Evolutionary conservation across 139 green algal species (phyloP), one percentile per base, ranked within the genome.

Genomic region (Chlamydomonas eustigma): DNA sequence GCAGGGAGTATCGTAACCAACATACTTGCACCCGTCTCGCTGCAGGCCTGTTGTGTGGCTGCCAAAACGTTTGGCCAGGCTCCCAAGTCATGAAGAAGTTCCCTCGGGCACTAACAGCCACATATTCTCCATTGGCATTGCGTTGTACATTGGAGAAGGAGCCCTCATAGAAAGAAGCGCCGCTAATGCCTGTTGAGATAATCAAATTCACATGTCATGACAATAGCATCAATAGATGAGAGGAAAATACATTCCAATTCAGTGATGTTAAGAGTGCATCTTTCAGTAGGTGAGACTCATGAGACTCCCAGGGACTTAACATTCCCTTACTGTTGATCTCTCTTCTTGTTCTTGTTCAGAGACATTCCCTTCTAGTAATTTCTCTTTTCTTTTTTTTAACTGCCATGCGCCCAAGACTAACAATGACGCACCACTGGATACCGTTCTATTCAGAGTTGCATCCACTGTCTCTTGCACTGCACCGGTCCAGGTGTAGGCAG

Each of bases 1-100:
- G n/a, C n/a, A n/a, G n/a, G n/a, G n/a, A n/a, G n/a, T n/a, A n/a
- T n/a, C n/a, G n/a, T n/a, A n/a, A n/a, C n/a, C n/a, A n/a, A 6
- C 52, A 33, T 28, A 68, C 38, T 78, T 98, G 96, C 34, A 99
- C 83, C 30, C 96, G 90, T 31, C 96, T 85, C n/a, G 90, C 87
- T 8, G 80, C 87, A 38, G 88, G 89, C 31, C 96, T 86, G 90
- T 98, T 98, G 91, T 97, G 95, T 3, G 94, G 95, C 86, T 86
- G 68, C 95, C 95, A 98, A 81, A 89, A 97, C 3, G 84, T 90
- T 78, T 98, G 90, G 4, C 95, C 95, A 3, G 94, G 90, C 28
- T 86, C 71, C 96, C 96, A 99, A 33, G 96, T 98, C 88, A 99
- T 95, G 89, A 92, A 99, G 83, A 99, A 99, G 92, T 99, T 99